Base-by-base conservation (phyloP, 1,284 basidiomycete species). In the Pseudomicrostroma phylloplanum region DNA sequence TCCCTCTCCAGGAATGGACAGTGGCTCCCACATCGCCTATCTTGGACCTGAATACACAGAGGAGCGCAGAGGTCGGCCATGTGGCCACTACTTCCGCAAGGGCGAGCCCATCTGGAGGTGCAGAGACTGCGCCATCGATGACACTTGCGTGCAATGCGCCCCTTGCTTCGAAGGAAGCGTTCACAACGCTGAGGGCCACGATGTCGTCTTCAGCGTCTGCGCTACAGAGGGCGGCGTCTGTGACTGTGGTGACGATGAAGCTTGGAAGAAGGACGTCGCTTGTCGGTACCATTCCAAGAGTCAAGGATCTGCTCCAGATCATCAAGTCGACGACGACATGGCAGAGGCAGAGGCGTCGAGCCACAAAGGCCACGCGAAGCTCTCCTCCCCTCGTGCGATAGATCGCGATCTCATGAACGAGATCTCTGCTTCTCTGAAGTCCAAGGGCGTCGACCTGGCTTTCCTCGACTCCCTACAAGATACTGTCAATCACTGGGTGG, bases 401-500 rank as follows among this genome's bases (percentile, higher is more conserved):
- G 30, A 36, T 11, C 46, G n/a, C 46, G 6, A 48, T 48, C n/a
- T 48, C 46, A 23, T 23, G 23, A n/a, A 23, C n/a, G 51, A 54
- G 26, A 25, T 54, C 51, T 25, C 19, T 54, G 51, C 13, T 25
- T 19, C 51, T 26, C 51, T 54, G 21, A 15, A 6, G 7, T 6
- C 8, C 51, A 26, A 54, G 15, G 21, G 6, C 17, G 13, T 25
- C 6, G 25, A 17, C 21, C 21, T 19, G n/a, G 25, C 46, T 48
- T 48, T 26, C n/a, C 3, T 15, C 13, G 21, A 19, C 21, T 2
- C 21, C 13, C 6, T 54, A 7, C 25, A 15, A 15, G 21, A 25
- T 6, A 8, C 23, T 6, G 15, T 25, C 4, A 13, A 21, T 6
- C n/a, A 19, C 4, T 54, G 51, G 51, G 6, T 93, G 54, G 89